Evolutionary conservation across 176 grass and related monocot species (phyloP).

Genomic region (Eragrostis curvula): DNA sequence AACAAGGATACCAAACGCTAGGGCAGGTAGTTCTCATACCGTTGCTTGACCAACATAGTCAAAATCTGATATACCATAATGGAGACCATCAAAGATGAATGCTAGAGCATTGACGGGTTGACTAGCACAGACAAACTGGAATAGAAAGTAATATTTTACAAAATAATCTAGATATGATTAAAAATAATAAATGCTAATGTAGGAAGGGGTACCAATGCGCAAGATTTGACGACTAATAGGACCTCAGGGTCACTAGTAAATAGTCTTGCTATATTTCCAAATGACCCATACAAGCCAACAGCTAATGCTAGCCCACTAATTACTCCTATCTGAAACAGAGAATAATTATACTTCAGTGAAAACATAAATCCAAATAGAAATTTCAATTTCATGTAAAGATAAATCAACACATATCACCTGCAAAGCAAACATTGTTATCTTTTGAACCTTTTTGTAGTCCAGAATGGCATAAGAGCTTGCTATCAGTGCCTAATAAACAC

Average conservation of each 20-base stretch:
- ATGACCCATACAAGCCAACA: constrained; percentile 72
- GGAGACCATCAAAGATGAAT: constrained; percentile 96
- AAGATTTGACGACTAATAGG: constrained; percentile 77
- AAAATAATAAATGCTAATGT: constrained; percentile 8
- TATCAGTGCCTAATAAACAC: constrained; percentile 68
- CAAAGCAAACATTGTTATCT: constrained; percentile 62
- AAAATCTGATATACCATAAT: constrained; percentile 96
- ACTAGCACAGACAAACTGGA: constrained; percentile 91
- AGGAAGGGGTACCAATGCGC: constrained; percentile 73
- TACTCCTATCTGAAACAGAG: constrained; percentile 71
- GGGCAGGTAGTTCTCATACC: constrained; percentile 46
- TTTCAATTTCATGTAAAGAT: constrained; percentile 13
- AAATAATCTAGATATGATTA: not conserved
- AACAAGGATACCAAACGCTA: constrained; percentile 9
- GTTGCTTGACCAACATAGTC: constrained; percentile 80
- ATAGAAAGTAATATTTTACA: constrained; percentile 22
- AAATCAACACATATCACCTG: constrained; percentile 61
- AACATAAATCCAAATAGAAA: not conserved
- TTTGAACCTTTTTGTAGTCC: constrained; percentile 79
- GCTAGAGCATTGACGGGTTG: constrained; percentile 95
- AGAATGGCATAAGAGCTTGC: constrained; percentile 79
- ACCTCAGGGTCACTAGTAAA: constrained; percentile 89
- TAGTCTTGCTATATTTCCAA: constrained; percentile 74
- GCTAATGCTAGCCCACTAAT: constrained; percentile 71
- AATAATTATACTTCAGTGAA: constrained; percentile 21